Base-by-base conservation (phyloP, 2,329 filamentous ascomycete species). In the Neonectria punicea region DNA sequence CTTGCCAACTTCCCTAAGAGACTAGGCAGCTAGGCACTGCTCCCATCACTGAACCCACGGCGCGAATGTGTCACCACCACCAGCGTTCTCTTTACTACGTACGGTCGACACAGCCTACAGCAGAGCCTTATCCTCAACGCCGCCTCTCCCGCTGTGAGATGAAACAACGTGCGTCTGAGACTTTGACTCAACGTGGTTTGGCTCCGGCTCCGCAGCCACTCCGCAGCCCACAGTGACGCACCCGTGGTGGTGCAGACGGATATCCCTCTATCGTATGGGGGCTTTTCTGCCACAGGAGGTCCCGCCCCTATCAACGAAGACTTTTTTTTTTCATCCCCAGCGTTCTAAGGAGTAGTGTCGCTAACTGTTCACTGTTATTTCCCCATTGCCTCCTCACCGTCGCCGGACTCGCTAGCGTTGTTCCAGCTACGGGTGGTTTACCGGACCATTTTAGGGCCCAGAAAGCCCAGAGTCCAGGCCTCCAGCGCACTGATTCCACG, bases 91-190 rank as follows among this genome's bases (percentile, higher is more conserved):
- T 36, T 36, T 14, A 14, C 25, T 30, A 8, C 14, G 25, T 30
- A 16, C 34, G 34, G 34, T 36, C 18, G 16, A 41, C 16, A n/a
- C 9, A 41, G 16, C 39, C 16, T 41, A 16, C 39, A 20, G 8
- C 7, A 20, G n/a, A 43, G n/a, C n/a, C 39, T 9, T n/a, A n/a
- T 43, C 7, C 39, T 6, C 39, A 43, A 5, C n/a, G 7, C 39
- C n/a, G 49, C 49, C 47, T 51, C 49, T 51, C 30, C 49, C 28
- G 49, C 49, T 51, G 9, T 20, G 49, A 51, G 30, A 16, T 41
- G 53, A 54, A 54, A 54, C 34, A 54, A 54, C 34, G 44, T 58
- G 44, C 43, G 44, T 50, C 41, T 39, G n/a, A 41, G 55, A 41
- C 55, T 18, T 47, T n/a, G 32, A 4, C 28, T 51, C 49, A 34